A percentile compares a stretch with the other conserved stretches of the same genome.
Conservation (phyloP, 78 protist genomes). For the Bigelowiella natans region DNA sequence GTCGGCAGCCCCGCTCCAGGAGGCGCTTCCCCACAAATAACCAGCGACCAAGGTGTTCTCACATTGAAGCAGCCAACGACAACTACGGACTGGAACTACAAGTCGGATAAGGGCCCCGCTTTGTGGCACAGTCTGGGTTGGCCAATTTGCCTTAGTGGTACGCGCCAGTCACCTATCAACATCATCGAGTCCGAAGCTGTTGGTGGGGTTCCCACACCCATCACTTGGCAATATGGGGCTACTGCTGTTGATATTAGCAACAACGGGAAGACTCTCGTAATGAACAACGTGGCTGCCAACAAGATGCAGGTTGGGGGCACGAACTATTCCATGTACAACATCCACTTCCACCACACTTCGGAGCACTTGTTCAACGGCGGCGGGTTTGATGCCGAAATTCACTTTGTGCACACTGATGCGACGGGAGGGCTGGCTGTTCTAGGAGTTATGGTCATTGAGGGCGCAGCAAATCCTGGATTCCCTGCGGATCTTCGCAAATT, state of each 20-base stretch:
- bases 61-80: not conserved
- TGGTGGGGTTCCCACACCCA: too few species aligned
- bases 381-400: not conserved
- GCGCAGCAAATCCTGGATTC: not conserved
- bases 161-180: not conserved
- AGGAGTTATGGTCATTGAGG: not conserved
- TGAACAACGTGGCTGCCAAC: not conserved
- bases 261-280: not conserved
- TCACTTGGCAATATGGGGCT: not conserved
- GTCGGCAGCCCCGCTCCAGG: too few species aligned
- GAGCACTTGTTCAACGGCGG: not conserved
- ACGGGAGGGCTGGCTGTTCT: not conserved
- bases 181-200: too few species aligned
- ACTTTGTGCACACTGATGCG: not conserved
- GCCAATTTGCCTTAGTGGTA: not conserved
- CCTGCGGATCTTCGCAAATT: not conserved
- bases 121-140: not conserved
- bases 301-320: not conserved
- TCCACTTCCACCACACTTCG: not conserved
- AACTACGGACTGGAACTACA: not conserved
- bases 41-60: too few species aligned
- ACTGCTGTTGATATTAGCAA: not conserved
- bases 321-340: not conserved
- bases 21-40: too few species aligned
- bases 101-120: too few species aligned